Percentiles rank a stretch among this genome's conserved stretches.
phyloP scores from a whole-genome alignment of 169 alveolate species.

The Cryptosporidium viatorum region DNA sequence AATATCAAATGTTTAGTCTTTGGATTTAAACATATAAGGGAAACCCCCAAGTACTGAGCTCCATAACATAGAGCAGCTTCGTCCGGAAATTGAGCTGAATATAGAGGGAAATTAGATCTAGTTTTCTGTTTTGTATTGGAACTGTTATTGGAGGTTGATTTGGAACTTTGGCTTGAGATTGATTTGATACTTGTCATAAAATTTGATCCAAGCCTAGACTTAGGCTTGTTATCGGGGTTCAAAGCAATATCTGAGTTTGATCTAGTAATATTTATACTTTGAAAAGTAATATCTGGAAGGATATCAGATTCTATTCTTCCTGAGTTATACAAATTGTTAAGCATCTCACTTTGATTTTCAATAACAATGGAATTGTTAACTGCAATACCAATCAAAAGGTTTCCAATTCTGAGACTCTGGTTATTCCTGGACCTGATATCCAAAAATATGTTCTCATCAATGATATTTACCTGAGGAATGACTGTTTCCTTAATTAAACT shows the following conservation, averaged over 20 bases:
- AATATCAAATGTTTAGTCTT: conserved; percentile 74
- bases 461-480: conserved; percentile 47
- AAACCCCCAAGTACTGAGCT: conserved; percentile 83
- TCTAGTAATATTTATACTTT: neutral
- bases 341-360: conserved; percentile 64
- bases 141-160: neutral
- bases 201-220: neutral
- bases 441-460: neutral
- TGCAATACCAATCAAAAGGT: conserved; percentile 32
- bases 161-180: neutral
- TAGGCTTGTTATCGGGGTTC: neutral
- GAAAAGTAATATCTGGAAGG: neutral
- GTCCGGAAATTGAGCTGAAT: conserved; percentile 89
- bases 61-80: conserved; percentile 88
- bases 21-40: conserved; percentile 39
- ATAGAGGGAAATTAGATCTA: conserved; percentile 57
- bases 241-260: neutral
- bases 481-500: neutral
- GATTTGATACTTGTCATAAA: neutral
- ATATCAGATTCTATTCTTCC: conserved; percentile 1
- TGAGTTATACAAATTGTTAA: neutral
- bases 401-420: conserved; percentile 32
- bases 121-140: neutral
- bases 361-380: conserved; percentile 38
- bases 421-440: conserved; percentile 1